Conservation (phyloP, 768 basidiomycete species). For the Tylopilus vinaceipallidus region DNA sequence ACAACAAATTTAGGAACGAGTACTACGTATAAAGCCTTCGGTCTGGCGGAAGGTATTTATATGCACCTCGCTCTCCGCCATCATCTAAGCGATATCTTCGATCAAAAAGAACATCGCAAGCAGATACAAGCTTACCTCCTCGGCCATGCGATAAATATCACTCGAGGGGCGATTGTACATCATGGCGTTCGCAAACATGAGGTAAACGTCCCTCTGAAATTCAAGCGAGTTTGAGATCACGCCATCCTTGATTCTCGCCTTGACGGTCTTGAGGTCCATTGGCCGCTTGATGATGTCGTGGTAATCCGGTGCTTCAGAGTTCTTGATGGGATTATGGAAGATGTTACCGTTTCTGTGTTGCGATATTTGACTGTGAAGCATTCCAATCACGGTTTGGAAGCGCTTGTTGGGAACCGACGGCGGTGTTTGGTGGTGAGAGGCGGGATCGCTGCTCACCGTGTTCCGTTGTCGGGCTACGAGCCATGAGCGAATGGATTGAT, state of each 20-base stretch:
- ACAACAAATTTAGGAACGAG: slow-evolving; percentile 25
- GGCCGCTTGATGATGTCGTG: slow-evolving; percentile 90
- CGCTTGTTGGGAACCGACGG: slow-evolving; percentile 51
- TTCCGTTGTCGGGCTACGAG: slow-evolving; percentile 20
- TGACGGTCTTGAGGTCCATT: slow-evolving; percentile 94
- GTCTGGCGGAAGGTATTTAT: slow-evolving; percentile 74
- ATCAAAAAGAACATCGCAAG: slow-evolving; percentile 1
- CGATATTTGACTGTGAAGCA: slow-evolving; percentile 80
- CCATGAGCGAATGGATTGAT: slow-evolving; percentile 1
- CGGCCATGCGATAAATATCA: slow-evolving; percentile 87
- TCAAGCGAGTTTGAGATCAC: slow-evolving; percentile 77
- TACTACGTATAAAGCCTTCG: slow-evolving; percentile 60
- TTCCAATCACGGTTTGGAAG: slow-evolving; percentile 78
- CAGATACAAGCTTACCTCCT: slow-evolving; percentile 60
- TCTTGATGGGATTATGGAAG: slow-evolving; percentile 88
- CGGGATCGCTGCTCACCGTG: slow-evolving; percentile 16
- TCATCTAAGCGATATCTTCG: slow-evolving; percentile 50
- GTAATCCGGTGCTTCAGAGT: slow-evolving; percentile 87
- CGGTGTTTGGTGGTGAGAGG: slow-evolving; percentile 13
- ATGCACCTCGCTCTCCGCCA: slow-evolving; percentile 66
- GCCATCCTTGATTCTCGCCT: slow-evolving; percentile 81
- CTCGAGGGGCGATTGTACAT: slow-evolving; percentile 91
- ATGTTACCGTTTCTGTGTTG: slow-evolving; percentile 87
- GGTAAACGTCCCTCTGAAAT: slow-evolving; percentile 83
- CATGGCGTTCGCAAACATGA: slow-evolving; percentile 97